Conservation (phyloP, 192 early-diverging fungal genomes). For the Coemansia sp. region DNA sequence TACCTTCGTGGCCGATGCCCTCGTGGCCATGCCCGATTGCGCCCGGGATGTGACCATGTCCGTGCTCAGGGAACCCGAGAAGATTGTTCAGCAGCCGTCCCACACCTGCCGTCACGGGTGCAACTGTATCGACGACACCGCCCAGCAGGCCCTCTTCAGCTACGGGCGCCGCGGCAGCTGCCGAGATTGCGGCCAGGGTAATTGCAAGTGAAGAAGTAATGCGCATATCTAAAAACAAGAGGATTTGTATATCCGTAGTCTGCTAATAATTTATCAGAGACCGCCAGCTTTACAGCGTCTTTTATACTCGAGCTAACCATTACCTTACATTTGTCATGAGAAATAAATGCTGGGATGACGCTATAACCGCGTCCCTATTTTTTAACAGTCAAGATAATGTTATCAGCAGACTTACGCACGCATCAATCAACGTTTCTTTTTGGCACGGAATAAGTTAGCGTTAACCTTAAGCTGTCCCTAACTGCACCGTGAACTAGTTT, state of each 20-base stretch:
- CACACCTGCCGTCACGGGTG: conserved; percentile 19
- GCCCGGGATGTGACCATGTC: not conserved
- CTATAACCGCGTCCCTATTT: not conserved
- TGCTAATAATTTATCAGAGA: not conserved
- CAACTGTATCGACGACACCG: conserved; percentile 19
- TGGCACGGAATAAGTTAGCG: not conserved
- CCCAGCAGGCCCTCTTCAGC: conserved; percentile 14
- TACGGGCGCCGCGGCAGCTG: conserved; percentile 10
- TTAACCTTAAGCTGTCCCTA: not conserved
- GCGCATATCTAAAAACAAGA: conserved; percentile 17
- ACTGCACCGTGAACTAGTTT: not conserved
- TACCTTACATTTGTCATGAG: not conserved
- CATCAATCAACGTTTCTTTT: not conserved
- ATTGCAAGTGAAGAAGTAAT: conserved; percentile 18
- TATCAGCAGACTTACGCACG: not conserved
- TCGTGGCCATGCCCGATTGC: not conserved
- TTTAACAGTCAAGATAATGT: not conserved
- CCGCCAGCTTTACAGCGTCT: not conserved
- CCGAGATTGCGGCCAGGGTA: conserved; percentile 17
- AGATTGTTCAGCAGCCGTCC: conserved; percentile 15
- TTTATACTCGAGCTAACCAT: not conserved
- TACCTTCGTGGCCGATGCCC: not conserved
- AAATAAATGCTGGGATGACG: not conserved
- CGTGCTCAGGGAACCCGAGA: not conserved
- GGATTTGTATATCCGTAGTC: not conserved